Conservation (phyloP, 345 rosid species). For the Dipteronia dyeriana region DNA sequence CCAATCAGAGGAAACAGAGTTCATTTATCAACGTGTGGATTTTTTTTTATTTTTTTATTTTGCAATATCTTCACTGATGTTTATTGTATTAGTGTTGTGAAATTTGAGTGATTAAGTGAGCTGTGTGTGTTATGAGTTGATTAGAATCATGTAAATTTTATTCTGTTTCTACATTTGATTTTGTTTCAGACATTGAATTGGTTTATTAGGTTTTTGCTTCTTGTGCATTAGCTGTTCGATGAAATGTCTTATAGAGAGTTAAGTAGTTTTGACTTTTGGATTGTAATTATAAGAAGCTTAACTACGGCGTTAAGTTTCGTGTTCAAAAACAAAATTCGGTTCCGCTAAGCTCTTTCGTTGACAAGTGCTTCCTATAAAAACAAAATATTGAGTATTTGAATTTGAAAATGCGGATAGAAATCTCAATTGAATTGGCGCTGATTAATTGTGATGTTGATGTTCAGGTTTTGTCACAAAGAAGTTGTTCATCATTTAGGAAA, state of each 20-base stretch:
- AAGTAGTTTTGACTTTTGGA: background rate
- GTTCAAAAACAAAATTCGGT: background rate
- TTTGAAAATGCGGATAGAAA: constrained; percentile 1
- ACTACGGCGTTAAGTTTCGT: background rate
- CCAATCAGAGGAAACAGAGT: background rate
- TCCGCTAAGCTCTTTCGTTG: background rate
- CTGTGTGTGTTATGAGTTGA: background rate
- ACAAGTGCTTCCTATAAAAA: background rate
- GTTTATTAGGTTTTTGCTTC: background rate
- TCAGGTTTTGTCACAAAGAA: constrained; percentile 62
- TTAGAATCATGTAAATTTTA: background rate
- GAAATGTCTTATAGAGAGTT: constrained; percentile 24
- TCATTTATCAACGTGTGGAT: no score
- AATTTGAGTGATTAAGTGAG: background rate
- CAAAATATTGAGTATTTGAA: background rate
- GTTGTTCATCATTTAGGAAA: constrained; percentile 48
- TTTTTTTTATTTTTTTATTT: no score
- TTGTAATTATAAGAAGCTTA: background rate
- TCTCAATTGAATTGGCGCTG: constrained; percentile 13
- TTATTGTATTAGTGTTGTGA: background rate
- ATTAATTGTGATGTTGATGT: constrained; percentile 17
- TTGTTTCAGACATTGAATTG: background rate
- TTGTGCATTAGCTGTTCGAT: constrained; percentile 44
- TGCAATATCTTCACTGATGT: no score
- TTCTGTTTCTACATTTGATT: background rate